phyloP scores from a whole-genome alignment of 2,329 filamentous ascomycete genomes.

The Incumbomyces lentus region DNA sequence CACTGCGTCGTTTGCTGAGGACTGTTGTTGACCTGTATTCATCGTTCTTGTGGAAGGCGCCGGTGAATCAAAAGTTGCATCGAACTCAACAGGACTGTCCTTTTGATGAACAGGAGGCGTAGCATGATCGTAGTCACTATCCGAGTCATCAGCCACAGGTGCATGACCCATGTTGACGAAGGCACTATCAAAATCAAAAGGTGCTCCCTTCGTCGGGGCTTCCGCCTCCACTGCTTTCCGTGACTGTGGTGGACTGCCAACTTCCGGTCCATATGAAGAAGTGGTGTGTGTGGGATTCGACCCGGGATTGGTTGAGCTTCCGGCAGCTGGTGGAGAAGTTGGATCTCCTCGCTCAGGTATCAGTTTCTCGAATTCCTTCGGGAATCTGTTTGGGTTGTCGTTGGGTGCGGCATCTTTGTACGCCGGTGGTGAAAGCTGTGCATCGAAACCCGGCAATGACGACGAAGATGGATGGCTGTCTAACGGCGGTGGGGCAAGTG shows the following conservation, averaged over 20 bases:
- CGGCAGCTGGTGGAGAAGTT: slow-evolving; percentile 28
- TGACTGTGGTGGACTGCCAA: slow-evolving; percentile 12
- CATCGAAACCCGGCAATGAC: slow-evolving; percentile 38
- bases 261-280: slow-evolving; percentile 20
- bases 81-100: slow-evolving; percentile 26
- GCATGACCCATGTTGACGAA: slow-evolving; percentile 36
- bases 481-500: slow-evolving; percentile 17
- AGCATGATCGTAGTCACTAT: slow-evolving; percentile 26
- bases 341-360: slow-evolving; percentile 31
- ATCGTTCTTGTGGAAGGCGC: slow-evolving; percentile 26
- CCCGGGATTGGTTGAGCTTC: slow-evolving; percentile 18
- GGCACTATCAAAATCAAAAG: slow-evolving; percentile 37
- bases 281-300: slow-evolving; percentile 9
- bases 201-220: slow-evolving; percentile 25
- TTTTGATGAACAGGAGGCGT: slow-evolving; percentile 23
- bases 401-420: slow-evolving; percentile 24
- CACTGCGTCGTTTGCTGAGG: slow-evolving; percentile 10
- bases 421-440: slow-evolving; percentile 44
- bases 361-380: slow-evolving; percentile 31
- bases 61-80: slow-evolving; percentile 38
- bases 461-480: slow-evolving; percentile 28
- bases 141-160: slow-evolving; percentile 34
- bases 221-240: slow-evolving; percentile 11
- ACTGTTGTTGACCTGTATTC: slow-evolving; percentile 15
- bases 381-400: slow-evolving; percentile 29